Conservation (phyloP, 768 basidiomycete genomes). For the Rhizopogon sp. region DNA sequence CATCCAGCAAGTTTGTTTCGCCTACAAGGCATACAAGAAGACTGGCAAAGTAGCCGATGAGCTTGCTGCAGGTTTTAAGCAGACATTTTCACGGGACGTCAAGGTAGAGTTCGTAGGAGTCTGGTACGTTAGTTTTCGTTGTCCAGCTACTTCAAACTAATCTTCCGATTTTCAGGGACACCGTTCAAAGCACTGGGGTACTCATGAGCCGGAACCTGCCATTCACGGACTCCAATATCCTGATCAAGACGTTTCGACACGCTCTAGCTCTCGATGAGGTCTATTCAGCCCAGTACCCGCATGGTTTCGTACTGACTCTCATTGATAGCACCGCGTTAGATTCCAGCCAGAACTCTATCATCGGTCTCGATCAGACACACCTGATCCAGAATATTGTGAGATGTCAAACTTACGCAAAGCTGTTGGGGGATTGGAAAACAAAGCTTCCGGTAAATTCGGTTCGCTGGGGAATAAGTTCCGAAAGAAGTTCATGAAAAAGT, state of each 20-base stretch:
- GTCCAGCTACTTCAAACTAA: constrained; percentile 1
- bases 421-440: background rate
- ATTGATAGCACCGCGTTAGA: constrained; percentile 53
- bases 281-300: constrained; percentile 1
- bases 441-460: background rate
- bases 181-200: constrained; percentile 71
- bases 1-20: constrained; percentile 64
- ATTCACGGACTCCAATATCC: constrained; percentile 57
- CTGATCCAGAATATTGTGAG: constrained; percentile 25
- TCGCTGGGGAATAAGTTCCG: background rate
- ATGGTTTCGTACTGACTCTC: constrained; percentile 6
- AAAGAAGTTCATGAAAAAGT: background rate
- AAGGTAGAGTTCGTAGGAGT: constrained; percentile 76
- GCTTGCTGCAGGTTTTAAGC: constrained; percentile 64
- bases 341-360: constrained; percentile 65
- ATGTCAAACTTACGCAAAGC: background rate
- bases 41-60: constrained; percentile 38
- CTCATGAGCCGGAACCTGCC: constrained; percentile 58
- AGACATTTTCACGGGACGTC: constrained; percentile 63
- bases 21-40: constrained; percentile 65
- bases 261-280: constrained; percentile 78
- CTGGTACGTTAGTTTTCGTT: constrained; percentile 41
- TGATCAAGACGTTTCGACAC: constrained; percentile 70
- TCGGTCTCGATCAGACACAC: constrained; percentile 20
- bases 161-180: constrained; percentile 48